Evolutionary conservation across 2,329 filamentous ascomycete genomes (phyloP).

Genomic region (Verticillium isaacii): DNA sequence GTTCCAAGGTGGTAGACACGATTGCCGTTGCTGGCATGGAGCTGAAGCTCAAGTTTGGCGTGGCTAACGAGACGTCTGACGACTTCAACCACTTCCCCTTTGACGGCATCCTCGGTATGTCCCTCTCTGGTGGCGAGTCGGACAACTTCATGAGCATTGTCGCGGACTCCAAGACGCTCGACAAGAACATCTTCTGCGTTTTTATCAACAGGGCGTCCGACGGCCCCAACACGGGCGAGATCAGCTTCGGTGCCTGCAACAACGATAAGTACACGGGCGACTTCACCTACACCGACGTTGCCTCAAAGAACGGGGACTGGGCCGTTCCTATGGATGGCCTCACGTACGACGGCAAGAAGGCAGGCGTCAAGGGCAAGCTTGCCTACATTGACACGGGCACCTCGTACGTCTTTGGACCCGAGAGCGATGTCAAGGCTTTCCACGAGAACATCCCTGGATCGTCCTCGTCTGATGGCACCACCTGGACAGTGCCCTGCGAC

Average conservation of each 20-base stretch:
- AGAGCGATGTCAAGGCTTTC: conserved; percentile 59
- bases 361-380: conserved; percentile 48
- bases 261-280: conserved; percentile 61
- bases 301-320: conserved; percentile 59
- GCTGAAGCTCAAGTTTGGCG: conserved; percentile 63
- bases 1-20: conserved; percentile 61
- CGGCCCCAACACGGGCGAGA: conserved; percentile 64
- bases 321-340: conserved; percentile 65
- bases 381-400: conserved; percentile 85
- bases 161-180: conserved; percentile 48
- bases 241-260: conserved; percentile 72
- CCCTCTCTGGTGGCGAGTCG: conserved; percentile 53
- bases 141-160: conserved; percentile 66
- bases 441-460: conserved; percentile 62
- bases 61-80: conserved; percentile 65
- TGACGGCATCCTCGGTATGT: conserved; percentile 81
- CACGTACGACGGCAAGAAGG: conserved; percentile 53
- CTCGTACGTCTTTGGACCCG: conserved; percentile 70
- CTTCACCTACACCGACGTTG: conserved; percentile 59
- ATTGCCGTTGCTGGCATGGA: conserved; percentile 62
- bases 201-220: conserved; percentile 65
- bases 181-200: conserved; percentile 64
- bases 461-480: conserved; percentile 49
- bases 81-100: conserved; percentile 78
- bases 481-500: conserved; percentile 70